Conservation (phyloP, 225 moss, liverwort and hornwort species). For the Asterella californica region DNA sequence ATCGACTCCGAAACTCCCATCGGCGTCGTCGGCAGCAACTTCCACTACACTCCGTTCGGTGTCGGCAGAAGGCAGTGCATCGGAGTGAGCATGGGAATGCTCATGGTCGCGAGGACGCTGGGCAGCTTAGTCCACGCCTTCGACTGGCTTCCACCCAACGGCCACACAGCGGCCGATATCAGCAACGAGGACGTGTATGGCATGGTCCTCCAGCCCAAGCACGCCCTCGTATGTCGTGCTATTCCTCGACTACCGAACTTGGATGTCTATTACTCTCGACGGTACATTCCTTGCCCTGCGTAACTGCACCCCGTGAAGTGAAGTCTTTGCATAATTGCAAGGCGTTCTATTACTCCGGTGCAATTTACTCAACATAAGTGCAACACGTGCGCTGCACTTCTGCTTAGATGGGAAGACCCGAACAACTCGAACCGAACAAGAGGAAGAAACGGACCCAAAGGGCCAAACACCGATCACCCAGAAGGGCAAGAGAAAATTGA, state of each 20-base stretch:
- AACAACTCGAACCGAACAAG: too few species aligned
- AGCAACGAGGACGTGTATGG: slow-evolving; percentile 13
- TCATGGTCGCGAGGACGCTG: neutral
- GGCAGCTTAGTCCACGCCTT: slow-evolving; percentile 15
- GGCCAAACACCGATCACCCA: too few species aligned
- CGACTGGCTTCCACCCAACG: slow-evolving; percentile 1
- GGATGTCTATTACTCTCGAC: neutral
- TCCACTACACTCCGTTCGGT: slow-evolving; percentile 18
- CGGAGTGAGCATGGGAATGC: neutral
- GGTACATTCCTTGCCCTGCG: too few species aligned
- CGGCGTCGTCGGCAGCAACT: neutral
- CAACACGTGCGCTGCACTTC: too few species aligned
- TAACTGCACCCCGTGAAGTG: too few species aligned
- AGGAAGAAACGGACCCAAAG: too few species aligned
- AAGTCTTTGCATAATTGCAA: too few species aligned
- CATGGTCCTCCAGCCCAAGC: slow-evolving; percentile 11
- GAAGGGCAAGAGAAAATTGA: too few species aligned
- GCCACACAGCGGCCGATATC: neutral
- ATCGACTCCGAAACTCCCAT: slow-evolving; percentile 12
- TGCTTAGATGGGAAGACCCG: too few species aligned
- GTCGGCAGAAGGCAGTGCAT: slow-evolving; percentile 15
- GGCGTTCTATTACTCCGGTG: too few species aligned
- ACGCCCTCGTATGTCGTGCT: neutral
- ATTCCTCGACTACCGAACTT: slow-evolving; percentile 1
- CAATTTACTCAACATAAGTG: too few species aligned